phyloP scores from a whole-genome alignment of 2,329 filamentous ascomycete species.

The Leptosphaerulina australis region DNA sequence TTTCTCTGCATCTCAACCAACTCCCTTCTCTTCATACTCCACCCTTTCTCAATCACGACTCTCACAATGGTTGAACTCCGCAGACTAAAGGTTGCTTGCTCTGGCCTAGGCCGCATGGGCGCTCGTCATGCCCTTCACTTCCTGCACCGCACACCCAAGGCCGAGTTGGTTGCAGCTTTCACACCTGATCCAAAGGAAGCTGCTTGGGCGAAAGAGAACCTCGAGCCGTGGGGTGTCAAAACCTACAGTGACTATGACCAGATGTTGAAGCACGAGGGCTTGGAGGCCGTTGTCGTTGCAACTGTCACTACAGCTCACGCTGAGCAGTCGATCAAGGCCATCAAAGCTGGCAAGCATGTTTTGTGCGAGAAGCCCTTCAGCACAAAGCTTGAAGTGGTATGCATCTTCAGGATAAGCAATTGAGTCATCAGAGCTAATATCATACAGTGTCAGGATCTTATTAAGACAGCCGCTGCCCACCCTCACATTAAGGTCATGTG shows the following conservation, averaged over 20 bases:
- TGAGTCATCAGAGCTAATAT: not conserved
- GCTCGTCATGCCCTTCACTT: conserved; percentile 57
- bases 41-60: too few relatives aligned
- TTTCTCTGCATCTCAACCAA: conserved; percentile 1
- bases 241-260: conserved; percentile 62
- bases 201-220: conserved; percentile 57
- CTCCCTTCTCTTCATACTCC: not conserved
- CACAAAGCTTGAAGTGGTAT: conserved; percentile 64
- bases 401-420: conserved; percentile 25
- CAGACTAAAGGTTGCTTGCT: conserved; percentile 54
- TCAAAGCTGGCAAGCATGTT: conserved; percentile 61
- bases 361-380: conserved; percentile 66
- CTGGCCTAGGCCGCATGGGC: conserved; percentile 59
- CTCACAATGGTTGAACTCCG: conserved; percentile 44
- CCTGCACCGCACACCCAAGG: conserved; percentile 54
- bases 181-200: conserved; percentile 52
- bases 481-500: conserved; percentile 70
- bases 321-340: conserved; percentile 63
- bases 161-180: conserved; percentile 56
- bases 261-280: conserved; percentile 61
- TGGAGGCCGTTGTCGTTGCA: conserved; percentile 62
- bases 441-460: conserved; percentile 63
- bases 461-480: conserved; percentile 61
- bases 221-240: conserved; percentile 59
- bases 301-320: conserved; percentile 63